phyloP scores from a whole-genome alignment of 2,329 filamentous ascomycete genomes.

The Chaetomium sp. region DNA sequence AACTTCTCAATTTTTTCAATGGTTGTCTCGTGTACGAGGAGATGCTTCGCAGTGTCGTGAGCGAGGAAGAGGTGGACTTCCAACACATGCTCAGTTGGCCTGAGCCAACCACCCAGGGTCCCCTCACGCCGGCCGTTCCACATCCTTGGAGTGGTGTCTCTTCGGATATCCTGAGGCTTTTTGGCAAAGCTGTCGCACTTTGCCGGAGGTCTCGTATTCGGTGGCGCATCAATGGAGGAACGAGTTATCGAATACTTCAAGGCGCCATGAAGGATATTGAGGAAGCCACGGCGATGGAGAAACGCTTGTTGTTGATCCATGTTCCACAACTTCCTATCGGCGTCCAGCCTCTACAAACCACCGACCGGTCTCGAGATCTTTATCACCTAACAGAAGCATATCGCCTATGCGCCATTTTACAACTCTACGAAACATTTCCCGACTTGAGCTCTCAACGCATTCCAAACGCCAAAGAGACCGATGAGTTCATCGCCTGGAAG shows the following conservation, averaged over 20 bases:
- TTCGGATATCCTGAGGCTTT: slow-evolving; percentile 20
- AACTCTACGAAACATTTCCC: slow-evolving; percentile 26
- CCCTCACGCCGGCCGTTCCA: slow-evolving; percentile 11
- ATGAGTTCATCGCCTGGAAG: slow-evolving; percentile 18
- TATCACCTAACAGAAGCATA: slow-evolving; percentile 23
- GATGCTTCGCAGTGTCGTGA: slow-evolving; percentile 27
- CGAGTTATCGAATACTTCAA: slow-evolving; percentile 21
- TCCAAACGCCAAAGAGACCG: slow-evolving; percentile 18
- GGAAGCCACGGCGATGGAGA: slow-evolving; percentile 21
- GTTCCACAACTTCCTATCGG: slow-evolving; percentile 4
- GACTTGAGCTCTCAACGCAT: slow-evolving; percentile 20
- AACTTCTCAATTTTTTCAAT: slow-evolving; percentile 25
- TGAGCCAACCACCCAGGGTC: slow-evolving; percentile 12
- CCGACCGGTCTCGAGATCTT: slow-evolving; percentile 9
- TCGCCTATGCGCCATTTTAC: slow-evolving; percentile 24
- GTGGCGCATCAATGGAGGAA: slow-evolving; percentile 23
- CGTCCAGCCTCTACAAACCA: not conserved
- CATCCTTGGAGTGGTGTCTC: slow-evolving; percentile 26
- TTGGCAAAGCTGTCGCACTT: slow-evolving; percentile 25
- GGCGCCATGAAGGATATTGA: slow-evolving; percentile 24
- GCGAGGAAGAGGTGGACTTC: slow-evolving; percentile 24
- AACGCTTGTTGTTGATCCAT: slow-evolving; percentile 18
- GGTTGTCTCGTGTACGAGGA: slow-evolving; percentile 27
- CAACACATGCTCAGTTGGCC: slow-evolving; percentile 25
- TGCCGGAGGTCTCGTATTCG: slow-evolving; percentile 24